Base-by-base conservation (phyloP, 768 basidiomycete genomes). In the Phlebiopsis flavidoalba region DNA sequence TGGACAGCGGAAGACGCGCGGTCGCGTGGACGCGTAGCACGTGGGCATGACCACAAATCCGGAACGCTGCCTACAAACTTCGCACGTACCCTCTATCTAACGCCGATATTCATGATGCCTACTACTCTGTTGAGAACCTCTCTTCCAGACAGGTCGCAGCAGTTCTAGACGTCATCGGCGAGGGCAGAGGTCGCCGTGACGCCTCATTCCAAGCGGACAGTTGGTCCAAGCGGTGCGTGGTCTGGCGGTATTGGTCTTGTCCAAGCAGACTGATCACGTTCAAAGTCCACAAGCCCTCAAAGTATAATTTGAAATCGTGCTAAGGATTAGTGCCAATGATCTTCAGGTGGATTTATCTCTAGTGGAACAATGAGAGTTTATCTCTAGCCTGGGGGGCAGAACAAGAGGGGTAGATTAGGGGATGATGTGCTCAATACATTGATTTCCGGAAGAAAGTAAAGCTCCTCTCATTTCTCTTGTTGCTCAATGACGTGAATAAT, bases 201-300 rank as follows among this genome's bases (percentile, higher is more conserved):
- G 10, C 58, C 48, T 15, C 49, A 43, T 4, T 8, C 36, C 5
- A 59, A 43, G 58, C 33, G 37, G 49, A 36, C n/a, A 52, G 26
- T 49, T 59, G 10, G 58, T 59, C 14, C 58, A 51, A 43, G 37
- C 49, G 10, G 58, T 59, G 19, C 10, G 58, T 52, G 14, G 26
- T 31, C 26, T 31, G 26, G 26, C 6, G 26, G 26, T 8, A 21
- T 8, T 36, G 50, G 22, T 24, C 50, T 7, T 11, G 14, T 53
- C 7, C 52, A 14, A 12, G n/a, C 35, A n/a, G 17, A 8, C 17
- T 17, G n/a, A 33, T 15, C 3, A 53, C 6, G 17, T 15, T 31
- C 48, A 31, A 61, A 69, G 55, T 58, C 53, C 60, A 67, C 65
- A 59, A 58, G n/a, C 61, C 7, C 53, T 57, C 37, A 62, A 51